Evolutionary conservation across 2,329 filamentous ascomycete genomes (phyloP).

Genomic region (Beauveria caledonica): DNA sequence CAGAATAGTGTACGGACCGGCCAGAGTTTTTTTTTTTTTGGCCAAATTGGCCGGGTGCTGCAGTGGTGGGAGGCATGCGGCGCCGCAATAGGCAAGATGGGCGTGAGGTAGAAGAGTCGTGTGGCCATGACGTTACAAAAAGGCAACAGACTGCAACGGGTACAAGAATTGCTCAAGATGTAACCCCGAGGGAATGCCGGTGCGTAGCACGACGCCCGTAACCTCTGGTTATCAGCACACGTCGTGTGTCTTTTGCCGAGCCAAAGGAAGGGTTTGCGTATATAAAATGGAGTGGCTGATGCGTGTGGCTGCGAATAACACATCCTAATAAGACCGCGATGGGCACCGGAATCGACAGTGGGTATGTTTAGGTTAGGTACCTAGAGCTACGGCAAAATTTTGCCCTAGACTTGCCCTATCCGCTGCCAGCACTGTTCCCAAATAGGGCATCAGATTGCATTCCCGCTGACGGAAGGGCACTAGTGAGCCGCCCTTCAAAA

Average conservation of each 20-base stretch:
- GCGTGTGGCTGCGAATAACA: not conserved
- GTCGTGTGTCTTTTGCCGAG: not conserved
- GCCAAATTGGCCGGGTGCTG: not conserved
- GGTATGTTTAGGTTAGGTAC: not conserved
- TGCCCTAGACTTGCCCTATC: slow-evolving; percentile 6
- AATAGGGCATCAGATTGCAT: slow-evolving; percentile 7
- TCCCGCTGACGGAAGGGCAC: slow-evolving; percentile 4
- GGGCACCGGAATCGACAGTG: not conserved
- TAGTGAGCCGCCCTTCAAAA: not conserved
- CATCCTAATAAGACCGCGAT: too few species aligned
- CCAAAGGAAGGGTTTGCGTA: not conserved
- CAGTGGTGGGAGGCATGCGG: not conserved
- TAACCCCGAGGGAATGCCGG: too few species aligned
- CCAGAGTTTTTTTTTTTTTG: not conserved
- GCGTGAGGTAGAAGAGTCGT: not conserved
- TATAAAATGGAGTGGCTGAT: not conserved
- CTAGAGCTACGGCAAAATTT: not conserved
- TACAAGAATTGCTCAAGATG: too few species aligned
- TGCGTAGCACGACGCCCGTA: not conserved
- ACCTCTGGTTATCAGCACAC: not conserved
- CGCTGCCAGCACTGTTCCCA: slow-evolving; percentile 8
- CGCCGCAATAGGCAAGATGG: not conserved
- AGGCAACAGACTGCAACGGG: not conserved
- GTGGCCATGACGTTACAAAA: not conserved
- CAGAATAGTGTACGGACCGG: not conserved